Evolutionary conservation across 2,329 filamentous ascomycete genomes (phyloP), one percentile per base, ranked within the genome.

Genomic region (Cryphonectria parasitica): DNA sequence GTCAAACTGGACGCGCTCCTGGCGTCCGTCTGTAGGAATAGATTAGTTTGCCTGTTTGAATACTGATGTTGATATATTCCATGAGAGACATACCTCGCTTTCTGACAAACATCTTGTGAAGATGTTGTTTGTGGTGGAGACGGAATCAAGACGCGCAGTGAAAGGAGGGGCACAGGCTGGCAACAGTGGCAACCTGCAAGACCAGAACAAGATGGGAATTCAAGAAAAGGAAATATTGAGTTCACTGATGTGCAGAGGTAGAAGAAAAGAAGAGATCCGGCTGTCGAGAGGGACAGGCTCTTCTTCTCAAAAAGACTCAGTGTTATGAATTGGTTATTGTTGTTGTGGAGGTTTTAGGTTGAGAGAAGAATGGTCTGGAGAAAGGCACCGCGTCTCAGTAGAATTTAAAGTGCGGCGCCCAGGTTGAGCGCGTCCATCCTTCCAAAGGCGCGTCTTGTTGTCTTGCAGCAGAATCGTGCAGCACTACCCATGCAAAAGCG

Each of bases 1-100:
- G 88, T 99, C 96, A 86, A 99, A 99, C 83, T 99, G 96, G 75
- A 99, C 96, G 83, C 96, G 96, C 89, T 99, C 96, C 87, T 98
- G 97, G 87, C 96, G 96, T 85, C 95, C 95, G 89, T 99, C 96
- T 98, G 69, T 15, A 22, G 13, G 31, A 34, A 11, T 39, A 10
- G 43, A 41, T 70, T 66, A 72, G 71, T n/a, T 49, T 34, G 25
- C 60, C 2, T 65, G 60, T 4, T 22, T 2, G 31, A 25, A 36
- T 7, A 25, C 19, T 39, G 8, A 19, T 34, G 41, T 52, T 13
- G 17, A 28, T 4, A 13, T 15, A 28, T n/a, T 31, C 36, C 15
- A 17, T n/a, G 22, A 36, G 34, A 68, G 74, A 83, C 87, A 76
- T 84, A 89, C 87, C 87, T 79, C 88, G 84, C 85, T 89, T 89